Percentiles rank a stretch among this genome's conserved stretches.
Evolutionary conservation across 108 stramenopile genomes (phyloP).

Genomic region (Cyclotella distinguenda): DNA sequence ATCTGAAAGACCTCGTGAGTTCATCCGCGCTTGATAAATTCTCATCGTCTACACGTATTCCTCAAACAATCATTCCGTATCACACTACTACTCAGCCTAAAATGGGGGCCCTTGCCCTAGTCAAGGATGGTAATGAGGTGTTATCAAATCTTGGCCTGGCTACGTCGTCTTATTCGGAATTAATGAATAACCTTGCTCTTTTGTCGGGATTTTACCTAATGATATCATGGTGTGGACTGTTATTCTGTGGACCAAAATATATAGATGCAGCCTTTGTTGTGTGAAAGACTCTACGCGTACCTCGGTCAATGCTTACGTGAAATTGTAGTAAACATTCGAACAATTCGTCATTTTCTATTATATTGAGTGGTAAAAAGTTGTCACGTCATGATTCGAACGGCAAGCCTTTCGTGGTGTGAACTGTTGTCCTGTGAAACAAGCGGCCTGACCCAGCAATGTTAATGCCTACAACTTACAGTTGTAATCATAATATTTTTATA

Average conservation of each 20-base stretch:
- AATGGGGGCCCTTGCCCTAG: slow-evolving; percentile 82
- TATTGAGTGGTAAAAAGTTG: no score
- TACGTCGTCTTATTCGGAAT: slow-evolving; percentile 44
- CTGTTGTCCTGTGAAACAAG: neutral
- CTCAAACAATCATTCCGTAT: neutral
- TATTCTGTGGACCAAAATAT: slow-evolving; percentile 45
- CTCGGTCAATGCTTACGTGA: no score
- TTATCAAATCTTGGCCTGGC: slow-evolving; percentile 70
- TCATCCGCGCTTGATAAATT: neutral
- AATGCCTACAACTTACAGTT: no score
- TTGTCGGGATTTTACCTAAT: slow-evolving; percentile 52
- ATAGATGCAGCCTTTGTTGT: slow-evolving; percentile 11
- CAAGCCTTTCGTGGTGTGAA: no score
- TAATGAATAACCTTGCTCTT: slow-evolving; percentile 55
- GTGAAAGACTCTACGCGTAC: neutral
- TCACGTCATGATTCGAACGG: no score
- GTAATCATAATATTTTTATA: neutral
- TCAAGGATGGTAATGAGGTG: slow-evolving; percentile 81
- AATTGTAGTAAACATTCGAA: no score
- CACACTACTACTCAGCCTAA: slow-evolving; percentile 31
- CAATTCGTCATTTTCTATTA: no score
- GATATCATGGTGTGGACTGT: slow-evolving; percentile 62
- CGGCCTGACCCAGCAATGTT: neutral
- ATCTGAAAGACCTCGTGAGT: slow-evolving; percentile 49
- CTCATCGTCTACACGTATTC: neutral